Evolutionary conservation across 768 basidiomycete genomes (phyloP).

Genomic region (Russula foetens): DNA sequence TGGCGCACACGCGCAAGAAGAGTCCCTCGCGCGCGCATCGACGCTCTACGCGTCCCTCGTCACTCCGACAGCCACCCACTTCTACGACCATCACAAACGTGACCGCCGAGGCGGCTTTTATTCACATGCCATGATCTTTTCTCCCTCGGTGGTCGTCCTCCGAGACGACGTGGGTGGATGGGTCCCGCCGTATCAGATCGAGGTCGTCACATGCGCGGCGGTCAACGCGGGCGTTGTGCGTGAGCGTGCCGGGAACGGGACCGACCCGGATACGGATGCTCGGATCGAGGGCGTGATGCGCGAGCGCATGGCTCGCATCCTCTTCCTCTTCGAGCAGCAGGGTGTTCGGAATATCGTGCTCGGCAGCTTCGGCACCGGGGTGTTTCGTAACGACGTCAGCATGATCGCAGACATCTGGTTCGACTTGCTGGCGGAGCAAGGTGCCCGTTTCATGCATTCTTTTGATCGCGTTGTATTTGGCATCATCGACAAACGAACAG

Average conservation of each 20-base stretch:
- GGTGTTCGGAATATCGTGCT: slow-evolving; percentile 54
- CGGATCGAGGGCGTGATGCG: slow-evolving; percentile 51
- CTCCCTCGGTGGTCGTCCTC: slow-evolving; percentile 53
- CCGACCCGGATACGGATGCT: slow-evolving; percentile 4
- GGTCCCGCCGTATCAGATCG: slow-evolving; percentile 48
- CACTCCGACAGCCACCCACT: slow-evolving; percentile 44
- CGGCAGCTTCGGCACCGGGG: slow-evolving; percentile 74
- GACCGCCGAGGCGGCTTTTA: slow-evolving; percentile 49
- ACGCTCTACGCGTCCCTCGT: slow-evolving; percentile 58
- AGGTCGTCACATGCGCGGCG: slow-evolving; percentile 65
- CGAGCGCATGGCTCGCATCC: slow-evolving; percentile 61
- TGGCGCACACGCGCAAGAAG: slow-evolving; percentile 74
- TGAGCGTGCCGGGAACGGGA: slow-evolving; percentile 9
- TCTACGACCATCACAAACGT: slow-evolving; percentile 52
- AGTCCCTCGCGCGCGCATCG: slow-evolving; percentile 70
- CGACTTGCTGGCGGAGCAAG: slow-evolving; percentile 42
- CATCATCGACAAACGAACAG: slow-evolving; percentile 47
- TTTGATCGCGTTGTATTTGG: slow-evolving; percentile 65
- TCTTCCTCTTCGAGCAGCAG: slow-evolving; percentile 56
- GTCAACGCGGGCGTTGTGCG: slow-evolving; percentile 59
- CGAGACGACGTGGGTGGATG: slow-evolving; percentile 54
- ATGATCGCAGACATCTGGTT: slow-evolving; percentile 58
- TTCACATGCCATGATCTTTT: slow-evolving; percentile 73
- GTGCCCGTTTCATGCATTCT: slow-evolving; percentile 44
- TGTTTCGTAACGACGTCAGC: slow-evolving; percentile 56